Evolutionary conservation across 371 early-diverging fungal genomes (phyloP), one percentile per base, ranked within the genome.

Genomic region (Circinella umbellata): DNA sequence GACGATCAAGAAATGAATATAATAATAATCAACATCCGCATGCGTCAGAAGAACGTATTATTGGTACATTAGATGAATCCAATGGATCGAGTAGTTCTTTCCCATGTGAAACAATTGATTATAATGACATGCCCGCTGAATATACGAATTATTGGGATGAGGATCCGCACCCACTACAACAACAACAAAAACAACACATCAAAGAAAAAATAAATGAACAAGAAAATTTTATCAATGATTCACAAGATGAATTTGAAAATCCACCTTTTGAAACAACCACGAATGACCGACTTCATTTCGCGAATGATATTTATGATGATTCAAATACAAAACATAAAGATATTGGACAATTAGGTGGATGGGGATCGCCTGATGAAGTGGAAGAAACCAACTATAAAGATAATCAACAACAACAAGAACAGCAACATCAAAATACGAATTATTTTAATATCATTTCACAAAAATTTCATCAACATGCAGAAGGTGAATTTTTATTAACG

Each of bases 401-500:
- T 0, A 7, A 13, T 34, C 18, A 20, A 34, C 60, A 38, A 59
- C 34, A 60, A 35, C 67, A 27, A 20, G 60, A 55, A 57, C 8
- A 27, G 18, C 60, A 57, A 18, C n/a, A 8, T 14, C 54, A 57
- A 57, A 14, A 3, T 47, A 10, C 4, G 20, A 57, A 20, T 13
- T 18, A 9, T n/a, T 13, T 6, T 11, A 15, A 48, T 20, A 10
- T 4, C 34, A 34, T 60, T 14, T 34, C 18, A 4, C 38, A 47
- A 46, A 60, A 68, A 36, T 64, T 57, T 17, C n/a, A 27, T 20
- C 14, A 65, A 15, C 69, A 68, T 14, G 61, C 39, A 3, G n/a
- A 53, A 0, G 80, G 75, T 8, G 64, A 73, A 42, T 80, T 74
- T 69, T 61, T 47, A 10, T 77, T 63, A 64, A 61, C 39, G 11